Conservation (phyloP, 2,329 filamentous ascomycete genomes). For the Ophiostoma tasmaniense region DNA sequence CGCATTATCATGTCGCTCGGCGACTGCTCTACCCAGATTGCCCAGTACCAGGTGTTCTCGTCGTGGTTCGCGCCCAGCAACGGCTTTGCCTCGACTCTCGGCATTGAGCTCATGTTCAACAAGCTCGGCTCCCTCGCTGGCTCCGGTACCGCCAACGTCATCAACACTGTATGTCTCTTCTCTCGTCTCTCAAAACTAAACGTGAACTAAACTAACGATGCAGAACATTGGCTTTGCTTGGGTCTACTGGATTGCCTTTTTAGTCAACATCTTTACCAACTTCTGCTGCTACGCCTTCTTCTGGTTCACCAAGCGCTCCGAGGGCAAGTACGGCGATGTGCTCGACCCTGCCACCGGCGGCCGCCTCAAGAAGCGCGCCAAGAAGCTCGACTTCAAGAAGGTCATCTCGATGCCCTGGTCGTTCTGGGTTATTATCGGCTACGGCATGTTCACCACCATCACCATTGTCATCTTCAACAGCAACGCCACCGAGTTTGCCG, state of each 20-base stretch:
- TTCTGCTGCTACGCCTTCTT: conserved; percentile 20
- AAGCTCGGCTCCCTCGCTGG: conserved; percentile 55
- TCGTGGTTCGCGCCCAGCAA: conserved; percentile 55
- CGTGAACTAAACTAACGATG: conserved; percentile 47
- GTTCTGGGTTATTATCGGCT: conserved; percentile 45
- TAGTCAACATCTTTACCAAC: conserved; percentile 45
- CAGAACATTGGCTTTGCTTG: conserved; percentile 38
- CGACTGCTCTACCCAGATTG: conserved; percentile 56
- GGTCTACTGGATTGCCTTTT: conserved; percentile 55
- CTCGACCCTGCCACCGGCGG: conserved; percentile 51
- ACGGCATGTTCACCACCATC: conserved; percentile 12
- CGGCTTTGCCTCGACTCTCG: conserved; percentile 54
- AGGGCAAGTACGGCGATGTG: conserved; percentile 29
- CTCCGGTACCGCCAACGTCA: conserved; percentile 29
- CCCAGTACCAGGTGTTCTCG: conserved; percentile 57
- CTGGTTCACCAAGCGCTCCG: conserved; percentile 25
- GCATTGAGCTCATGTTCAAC: conserved; percentile 50
- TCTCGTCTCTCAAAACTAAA: background rate
- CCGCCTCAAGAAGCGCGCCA: conserved; percentile 50
- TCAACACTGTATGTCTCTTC: conserved; percentile 8
- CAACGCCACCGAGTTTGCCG: conserved; percentile 53
- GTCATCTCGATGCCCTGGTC: conserved; percentile 50
- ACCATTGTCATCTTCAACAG: conserved; percentile 33
- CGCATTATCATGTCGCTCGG: conserved; percentile 47
- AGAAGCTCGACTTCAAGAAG: conserved; percentile 47